Conservation (phyloP, 768 basidiomycete genomes). For the Crepidotus variabilis region DNA sequence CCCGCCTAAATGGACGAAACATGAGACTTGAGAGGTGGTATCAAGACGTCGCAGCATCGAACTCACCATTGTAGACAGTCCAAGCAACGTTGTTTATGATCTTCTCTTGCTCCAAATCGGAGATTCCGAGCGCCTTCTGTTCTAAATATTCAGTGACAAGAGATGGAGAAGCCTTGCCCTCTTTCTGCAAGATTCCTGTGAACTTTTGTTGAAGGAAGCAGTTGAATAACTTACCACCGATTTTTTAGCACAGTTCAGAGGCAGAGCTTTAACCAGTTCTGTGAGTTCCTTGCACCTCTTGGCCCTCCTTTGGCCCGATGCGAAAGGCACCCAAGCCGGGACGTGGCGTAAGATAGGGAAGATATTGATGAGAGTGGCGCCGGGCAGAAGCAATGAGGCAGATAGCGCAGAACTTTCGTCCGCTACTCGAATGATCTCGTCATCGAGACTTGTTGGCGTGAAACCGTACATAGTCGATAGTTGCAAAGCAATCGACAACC, state of each 20-base stretch:
- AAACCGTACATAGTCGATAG: constrained; percentile 26
- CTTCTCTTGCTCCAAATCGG: constrained; percentile 7
- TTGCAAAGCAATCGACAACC: constrained; percentile 11
- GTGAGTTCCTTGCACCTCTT: constrained; percentile 15
- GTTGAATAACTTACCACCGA: constrained; percentile 9
- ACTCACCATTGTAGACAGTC: constrained; percentile 13
- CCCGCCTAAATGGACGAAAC: background rate
- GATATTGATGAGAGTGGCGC: constrained; percentile 21
- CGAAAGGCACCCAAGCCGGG: constrained; percentile 28
- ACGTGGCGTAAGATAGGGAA: constrained; percentile 28
- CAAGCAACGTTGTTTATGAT: constrained; percentile 7
- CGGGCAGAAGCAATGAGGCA: constrained; percentile 14
- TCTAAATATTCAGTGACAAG: constrained; percentile 11
- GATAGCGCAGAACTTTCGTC: constrained; percentile 14
- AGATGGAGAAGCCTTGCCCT: constrained; percentile 9
- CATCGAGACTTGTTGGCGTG: constrained; percentile 18
- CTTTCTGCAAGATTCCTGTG: background rate
- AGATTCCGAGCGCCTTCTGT: background rate
- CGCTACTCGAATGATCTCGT: constrained; percentile 19
- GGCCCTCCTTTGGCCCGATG: constrained; percentile 1
- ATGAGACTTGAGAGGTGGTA: background rate
- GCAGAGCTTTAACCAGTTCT: constrained; percentile 7
- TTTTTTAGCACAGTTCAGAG: constrained; percentile 8
- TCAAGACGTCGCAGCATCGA: background rate
- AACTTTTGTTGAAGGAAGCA: background rate